Base-by-base conservation (phyloP, 1,284 basidiomycete species). In the Cutaneotrichosporon cutaneum region DNA sequence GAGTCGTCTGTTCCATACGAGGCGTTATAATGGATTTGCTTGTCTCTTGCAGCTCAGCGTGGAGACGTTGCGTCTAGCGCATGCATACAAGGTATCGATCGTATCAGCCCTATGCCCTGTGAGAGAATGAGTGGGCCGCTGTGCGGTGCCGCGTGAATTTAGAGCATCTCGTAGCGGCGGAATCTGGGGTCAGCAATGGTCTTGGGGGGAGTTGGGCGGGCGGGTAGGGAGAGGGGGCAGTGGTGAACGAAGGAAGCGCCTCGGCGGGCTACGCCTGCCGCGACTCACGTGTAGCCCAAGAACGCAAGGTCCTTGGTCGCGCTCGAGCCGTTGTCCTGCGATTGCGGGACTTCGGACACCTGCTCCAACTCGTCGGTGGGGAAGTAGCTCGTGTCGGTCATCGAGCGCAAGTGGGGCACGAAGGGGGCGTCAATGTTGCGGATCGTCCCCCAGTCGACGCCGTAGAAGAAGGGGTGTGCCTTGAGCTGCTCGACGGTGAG, bases 381-480 rank as follows among this genome's bases (percentile, higher is more conserved):
- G 87, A 97, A 98, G 82, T 97, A 97, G 9, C 88, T 91, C 14
- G 66, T 68, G 75, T 97, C 94, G 24, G 93, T 96, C 73, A 92
- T 89, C 33, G 90, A 93, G 67, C 90, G 89, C 54, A 99, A 83
- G 64, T 89, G 90, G 4, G 95, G 95, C 24, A 98, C 91, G 76
- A 97, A 98, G 0, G 95, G 95, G 27, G 94, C 92, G 69, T 95
- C 92, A 66, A 98, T 97, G 66, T 90, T 86, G 39, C 94, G 87
- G 74, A 99, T 88, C 4, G 88, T 85, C 32, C 84, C 82, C 94
- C 94, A 99, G 80, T 96, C 94, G 24, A 95, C 95, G 39, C 95
- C 95, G 70, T 89, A 92, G 82, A 98, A 98, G 86, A 98, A 98
- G 2, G 92, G 87, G 80, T 99, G 95, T 11, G 85, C 84, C 81